Percentiles rank a stretch among this genome's conserved stretches.
phyloP scores from a whole-genome alignment of 169 alveolate genomes.

The Besnoitia besnoiti region DNA sequence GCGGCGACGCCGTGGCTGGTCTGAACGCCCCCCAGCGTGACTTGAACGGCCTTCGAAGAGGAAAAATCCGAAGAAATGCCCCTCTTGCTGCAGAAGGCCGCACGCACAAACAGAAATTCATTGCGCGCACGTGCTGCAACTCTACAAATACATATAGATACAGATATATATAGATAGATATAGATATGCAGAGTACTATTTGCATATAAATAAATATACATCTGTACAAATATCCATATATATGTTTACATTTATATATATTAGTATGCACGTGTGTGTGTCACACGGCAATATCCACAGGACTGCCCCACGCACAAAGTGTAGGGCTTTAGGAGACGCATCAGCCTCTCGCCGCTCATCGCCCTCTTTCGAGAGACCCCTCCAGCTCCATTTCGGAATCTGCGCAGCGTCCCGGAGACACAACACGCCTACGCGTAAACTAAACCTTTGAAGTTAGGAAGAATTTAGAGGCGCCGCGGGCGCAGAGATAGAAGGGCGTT shows the following conservation, averaged over 20 bases:
- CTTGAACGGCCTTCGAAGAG: background rate
- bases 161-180: background rate
- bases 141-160: background rate
- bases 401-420: too few species aligned
- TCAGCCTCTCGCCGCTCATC: too few species aligned
- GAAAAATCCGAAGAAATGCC: background rate
- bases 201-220: background rate
- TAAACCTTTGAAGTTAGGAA: too few species aligned
- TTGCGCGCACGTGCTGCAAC: background rate
- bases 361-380: too few species aligned
- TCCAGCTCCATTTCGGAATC: too few species aligned
- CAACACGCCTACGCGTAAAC: too few species aligned
- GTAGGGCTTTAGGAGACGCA: too few species aligned
- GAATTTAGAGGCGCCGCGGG: too few species aligned
- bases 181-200: background rate
- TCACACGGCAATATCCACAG: too few species aligned
- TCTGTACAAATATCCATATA: background rate
- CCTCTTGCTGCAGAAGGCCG: slow-evolving; percentile 10
- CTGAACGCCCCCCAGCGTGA: background rate
- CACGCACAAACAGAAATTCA: background rate
- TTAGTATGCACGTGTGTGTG: background rate
- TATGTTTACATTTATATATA: background rate
- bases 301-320: too few species aligned
- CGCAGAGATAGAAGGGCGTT: too few species aligned
- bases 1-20: background rate